Evolutionary conservation across 2,329 filamentous ascomycete species (phyloP), one percentile per base, ranked within the genome.

Genomic region (Hypomyces rosellus): DNA sequence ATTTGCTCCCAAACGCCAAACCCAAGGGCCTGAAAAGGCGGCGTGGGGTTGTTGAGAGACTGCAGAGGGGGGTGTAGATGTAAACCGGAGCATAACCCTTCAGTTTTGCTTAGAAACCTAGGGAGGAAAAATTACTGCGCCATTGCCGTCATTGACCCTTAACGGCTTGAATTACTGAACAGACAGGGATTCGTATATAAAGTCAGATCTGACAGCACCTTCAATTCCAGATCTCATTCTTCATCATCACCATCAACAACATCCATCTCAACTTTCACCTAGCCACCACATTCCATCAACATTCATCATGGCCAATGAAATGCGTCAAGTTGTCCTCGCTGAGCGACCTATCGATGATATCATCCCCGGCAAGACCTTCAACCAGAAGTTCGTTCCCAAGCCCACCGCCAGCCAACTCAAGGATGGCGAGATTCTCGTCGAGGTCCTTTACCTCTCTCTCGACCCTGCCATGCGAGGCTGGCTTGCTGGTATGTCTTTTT

Each of bases 401-500:
- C 78, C 78, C 58, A 68, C 74, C 7, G 70, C 73, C 16, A 67
- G 68, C 33, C 72, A 78, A 53, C 72, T 86, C 39, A 75, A 84
- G 63, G 76, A 82, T 71, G 83, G 83, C 56, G 70, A 88, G 61
- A 72, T 88, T 49, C 74, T 89, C 46, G 66, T 81, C 41, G 76
- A 81, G 64, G 64, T 66, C 1, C 66, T 85, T 53, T 88, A 88
- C 61, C 73, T 88, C 41, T 84, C 81, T 9, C 73, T 89, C 37
- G 86, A 89, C 66, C 85, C 86, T 1, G 84, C 85, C n/a, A 88
- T 88, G 85, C 78, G 86, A 59, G 81, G 81, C 52, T 88, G 84
- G 84, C 67, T 89, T 16, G 85, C 79, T 55, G 75, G 76, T 78
- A 57, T 33, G 68, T 61, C 16, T 9, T 34, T 18, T 22, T 7